A percentile compares a stretch with the other conserved stretches of the same genome.
Evolutionary conservation across 306 rosid species (phyloP).

Genomic region (Corylus avellana): DNA sequence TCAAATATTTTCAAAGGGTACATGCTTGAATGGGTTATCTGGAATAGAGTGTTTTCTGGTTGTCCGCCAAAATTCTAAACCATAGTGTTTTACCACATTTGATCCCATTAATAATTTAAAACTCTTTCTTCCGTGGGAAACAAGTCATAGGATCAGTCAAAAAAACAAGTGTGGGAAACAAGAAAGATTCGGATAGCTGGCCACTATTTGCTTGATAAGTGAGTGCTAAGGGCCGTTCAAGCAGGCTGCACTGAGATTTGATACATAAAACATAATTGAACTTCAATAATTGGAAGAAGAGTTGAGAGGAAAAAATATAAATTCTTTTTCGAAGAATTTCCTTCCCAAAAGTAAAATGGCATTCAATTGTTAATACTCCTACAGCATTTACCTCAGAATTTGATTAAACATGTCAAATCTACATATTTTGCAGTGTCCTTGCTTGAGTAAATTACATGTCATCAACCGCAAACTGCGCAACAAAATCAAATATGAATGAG

Average conservation of each 20-base stretch:
- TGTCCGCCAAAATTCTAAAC: too few relatives aligned
- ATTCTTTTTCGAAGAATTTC: neutral
- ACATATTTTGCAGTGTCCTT: conserved; percentile 39
- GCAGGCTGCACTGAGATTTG: conserved; percentile 7
- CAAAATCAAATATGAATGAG: conserved; percentile 8
- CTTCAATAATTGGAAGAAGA: neutral
- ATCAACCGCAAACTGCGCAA: conserved; percentile 47
- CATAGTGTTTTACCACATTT: too few relatives aligned
- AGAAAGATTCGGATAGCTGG: too few relatives aligned
- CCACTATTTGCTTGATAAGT: too few relatives aligned
- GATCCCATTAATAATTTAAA: too few relatives aligned
- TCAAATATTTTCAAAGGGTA: neutral
- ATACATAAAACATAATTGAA: neutral
- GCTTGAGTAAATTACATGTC: conserved; percentile 43
- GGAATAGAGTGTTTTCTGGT: neutral
- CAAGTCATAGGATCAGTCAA: neutral
- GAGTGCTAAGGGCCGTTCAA: neutral
- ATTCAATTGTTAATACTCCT: conserved; percentile 29
- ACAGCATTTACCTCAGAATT: conserved; percentile 36
- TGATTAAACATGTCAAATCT: conserved; percentile 41
- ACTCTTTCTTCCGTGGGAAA: too few relatives aligned
- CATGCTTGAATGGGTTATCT: neutral
- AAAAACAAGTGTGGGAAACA: neutral
- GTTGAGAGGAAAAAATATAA: neutral
- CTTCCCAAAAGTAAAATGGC: conserved; percentile 5